Percentiles rank a stretch among this genome's conserved stretches.
These are phyloP conservation scores for Amanita rimosa DNA, from an alignment of 768 basidiomycete species.

Conservation along the genomic window DNA sequence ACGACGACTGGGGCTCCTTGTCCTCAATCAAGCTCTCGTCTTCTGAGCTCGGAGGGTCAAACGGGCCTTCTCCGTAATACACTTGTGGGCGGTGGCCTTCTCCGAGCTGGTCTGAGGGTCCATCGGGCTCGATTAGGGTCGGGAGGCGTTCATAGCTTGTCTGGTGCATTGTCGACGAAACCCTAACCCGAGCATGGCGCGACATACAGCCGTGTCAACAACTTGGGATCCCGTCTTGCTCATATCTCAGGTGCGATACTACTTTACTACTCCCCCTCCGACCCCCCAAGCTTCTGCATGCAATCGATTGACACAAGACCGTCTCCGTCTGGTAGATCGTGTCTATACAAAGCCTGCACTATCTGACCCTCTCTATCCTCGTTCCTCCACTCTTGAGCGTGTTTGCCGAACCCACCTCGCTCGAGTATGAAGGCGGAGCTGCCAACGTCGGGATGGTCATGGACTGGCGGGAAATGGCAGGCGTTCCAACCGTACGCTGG, in stretches of 20 bases:
- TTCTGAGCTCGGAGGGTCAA: conserved; percentile 72
- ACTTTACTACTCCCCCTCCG: too few species aligned
- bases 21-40: conserved; percentile 53
- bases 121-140: not conserved
- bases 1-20: conserved; percentile 10
- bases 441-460: conserved; percentile 86
- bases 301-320: too few species aligned
- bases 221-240: conserved; percentile 83
- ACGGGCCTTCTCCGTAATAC: conserved; percentile 71
- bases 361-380: conserved; percentile 76
- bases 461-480: conserved; percentile 97
- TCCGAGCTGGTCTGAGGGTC: too few species aligned
- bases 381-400: conserved; percentile 67
- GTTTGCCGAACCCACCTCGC: conserved; percentile 63
- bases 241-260: conserved; percentile 65
- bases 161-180: not conserved
- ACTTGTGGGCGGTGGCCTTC: conserved; percentile 13
- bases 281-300: too few species aligned
- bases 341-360: conserved; percentile 87
- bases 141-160: conserved; percentile 7
- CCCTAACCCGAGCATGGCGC: conserved; percentile 22
- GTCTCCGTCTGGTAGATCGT: conserved; percentile 59
- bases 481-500: conserved; percentile 62
- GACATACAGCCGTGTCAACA: conserved; percentile 29
- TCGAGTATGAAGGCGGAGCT: conserved; percentile 68